A percentile compares a stretch with the other conserved stretches of the same genome.
phyloP scores from a whole-genome alignment of 495 filamentous ascomycete species.

The Apiosordaria backusii region DNA sequence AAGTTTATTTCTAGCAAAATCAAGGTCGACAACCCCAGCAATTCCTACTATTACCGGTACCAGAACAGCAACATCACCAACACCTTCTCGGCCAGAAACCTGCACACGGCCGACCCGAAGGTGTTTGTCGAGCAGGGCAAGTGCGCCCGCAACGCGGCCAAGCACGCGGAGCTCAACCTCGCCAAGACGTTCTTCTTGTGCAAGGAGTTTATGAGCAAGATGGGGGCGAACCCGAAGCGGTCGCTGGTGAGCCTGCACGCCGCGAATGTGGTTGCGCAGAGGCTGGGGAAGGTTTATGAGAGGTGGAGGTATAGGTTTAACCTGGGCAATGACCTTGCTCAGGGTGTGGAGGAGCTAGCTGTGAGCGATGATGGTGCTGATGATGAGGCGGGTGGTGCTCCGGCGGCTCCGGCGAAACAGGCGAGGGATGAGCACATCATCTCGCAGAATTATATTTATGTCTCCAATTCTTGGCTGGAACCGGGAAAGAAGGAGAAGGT shows the following conservation, averaged over 20 bases:
- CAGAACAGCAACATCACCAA: background rate
- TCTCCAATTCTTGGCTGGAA: background rate
- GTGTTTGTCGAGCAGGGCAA: slow-evolving; percentile 5
- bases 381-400: background rate
- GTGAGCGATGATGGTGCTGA: background rate
- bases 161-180: slow-evolving; percentile 11
- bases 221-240: slow-evolving; percentile 44
- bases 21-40: background rate
- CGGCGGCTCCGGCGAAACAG: too few relatives aligned
- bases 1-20: slow-evolving; percentile 37
- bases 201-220: slow-evolving; percentile 26
- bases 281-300: slow-evolving; percentile 46
- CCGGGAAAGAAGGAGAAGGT: background rate
- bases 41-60: background rate
- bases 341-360: background rate
- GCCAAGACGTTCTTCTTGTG: slow-evolving; percentile 33
- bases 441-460: background rate
- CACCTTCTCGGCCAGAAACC: background rate
- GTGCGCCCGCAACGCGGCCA: background rate
- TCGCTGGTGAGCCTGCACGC: slow-evolving; percentile 64
- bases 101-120: background rate
- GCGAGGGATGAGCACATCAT: background rate
- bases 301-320: slow-evolving; percentile 21
- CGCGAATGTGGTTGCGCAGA: slow-evolving; percentile 68
- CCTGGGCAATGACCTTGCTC: background rate